Percentiles rank a stretch among this genome's conserved stretches.
Conservation (phyloP, 1,284 basidiomycete genomes). For the Ganoderma boninense region DNA sequence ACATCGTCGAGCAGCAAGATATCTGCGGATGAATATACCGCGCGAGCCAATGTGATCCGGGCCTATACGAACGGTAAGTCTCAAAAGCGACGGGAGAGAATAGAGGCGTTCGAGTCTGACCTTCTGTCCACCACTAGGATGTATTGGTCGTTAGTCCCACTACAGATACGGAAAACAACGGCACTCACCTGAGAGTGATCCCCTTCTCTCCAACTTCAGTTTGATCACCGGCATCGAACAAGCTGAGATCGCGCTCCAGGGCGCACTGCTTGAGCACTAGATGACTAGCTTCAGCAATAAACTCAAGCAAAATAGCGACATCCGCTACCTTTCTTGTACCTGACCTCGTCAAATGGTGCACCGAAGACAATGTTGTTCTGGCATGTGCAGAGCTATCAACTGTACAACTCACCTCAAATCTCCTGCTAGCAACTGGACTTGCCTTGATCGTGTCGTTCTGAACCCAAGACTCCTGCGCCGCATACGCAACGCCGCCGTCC, state of each 20-base stretch:
- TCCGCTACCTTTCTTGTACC: slow-evolving; percentile 51
- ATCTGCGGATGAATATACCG: slow-evolving; percentile 69
- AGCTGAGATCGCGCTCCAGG: slow-evolving; percentile 65
- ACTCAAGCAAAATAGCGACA: background rate
- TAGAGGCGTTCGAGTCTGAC: background rate
- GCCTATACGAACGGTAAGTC: slow-evolving; percentile 50
- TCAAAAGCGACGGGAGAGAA: no score
- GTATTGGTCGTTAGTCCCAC: slow-evolving; percentile 23
- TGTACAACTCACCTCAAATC: background rate
- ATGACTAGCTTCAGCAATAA: slow-evolving; percentile 43
- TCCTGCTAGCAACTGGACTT: slow-evolving; percentile 8
- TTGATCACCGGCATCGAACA: slow-evolving; percentile 77
- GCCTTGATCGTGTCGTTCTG: slow-evolving; percentile 61
- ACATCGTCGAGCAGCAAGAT: slow-evolving; percentile 75
- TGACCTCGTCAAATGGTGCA: slow-evolving; percentile 49
- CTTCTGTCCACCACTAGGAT: slow-evolving; percentile 74
- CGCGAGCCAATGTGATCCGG: slow-evolving; percentile 77
- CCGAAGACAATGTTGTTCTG: slow-evolving; percentile 57
- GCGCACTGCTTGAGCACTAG: slow-evolving; percentile 70
- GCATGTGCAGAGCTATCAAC: background rate
- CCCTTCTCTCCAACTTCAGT: slow-evolving; percentile 80
- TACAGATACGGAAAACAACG: background rate
- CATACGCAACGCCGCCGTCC: slow-evolving; percentile 72
- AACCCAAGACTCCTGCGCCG: slow-evolving; percentile 83
- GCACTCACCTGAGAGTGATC: slow-evolving; percentile 55